phyloP scores from a whole-genome alignment of 495 filamentous ascomycete genomes.

The Neurospora terricola region DNA sequence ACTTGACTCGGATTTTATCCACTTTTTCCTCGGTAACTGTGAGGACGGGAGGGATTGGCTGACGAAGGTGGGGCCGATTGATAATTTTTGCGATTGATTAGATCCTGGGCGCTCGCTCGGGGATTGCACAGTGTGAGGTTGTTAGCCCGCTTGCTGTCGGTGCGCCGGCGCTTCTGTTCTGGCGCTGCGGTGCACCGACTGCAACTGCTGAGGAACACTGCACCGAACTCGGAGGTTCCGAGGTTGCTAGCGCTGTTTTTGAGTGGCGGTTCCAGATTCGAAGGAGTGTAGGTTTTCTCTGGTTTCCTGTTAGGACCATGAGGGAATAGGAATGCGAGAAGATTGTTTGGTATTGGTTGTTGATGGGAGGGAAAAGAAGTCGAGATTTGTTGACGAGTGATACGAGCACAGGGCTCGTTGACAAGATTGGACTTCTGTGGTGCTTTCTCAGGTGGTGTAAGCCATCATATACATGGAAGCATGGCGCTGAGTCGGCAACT shows the following conservation, averaged over 20 bases:
- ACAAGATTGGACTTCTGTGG: background rate
- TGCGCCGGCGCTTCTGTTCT: too few species aligned
- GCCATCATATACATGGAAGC: background rate
- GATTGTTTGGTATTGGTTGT: background rate
- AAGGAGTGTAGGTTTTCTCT: background rate
- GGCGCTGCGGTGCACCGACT: background rate
- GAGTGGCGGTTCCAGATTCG: background rate
- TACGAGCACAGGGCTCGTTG: too few species aligned
- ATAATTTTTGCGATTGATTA: slow-evolving; percentile 23
- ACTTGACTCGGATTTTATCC: background rate
- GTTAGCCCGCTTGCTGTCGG: background rate
- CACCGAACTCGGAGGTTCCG: background rate
- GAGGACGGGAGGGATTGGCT: background rate
- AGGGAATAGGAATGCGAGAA: background rate
- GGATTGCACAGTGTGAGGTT: slow-evolving; percentile 3
- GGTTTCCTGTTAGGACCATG: background rate
- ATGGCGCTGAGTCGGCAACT: background rate
- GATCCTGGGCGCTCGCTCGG: slow-evolving; percentile 1
- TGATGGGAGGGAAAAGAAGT: background rate
- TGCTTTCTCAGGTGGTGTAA: background rate
- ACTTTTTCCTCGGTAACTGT: background rate
- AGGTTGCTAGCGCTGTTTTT: background rate
- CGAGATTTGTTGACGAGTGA: too few species aligned
- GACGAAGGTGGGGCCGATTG: slow-evolving; percentile 19
- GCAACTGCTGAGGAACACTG: background rate